Percentiles rank a stretch among this genome's conserved stretches.
phyloP scores from a whole-genome alignment of 495 filamentous ascomycete genomes.

The Aspergillus carlsbadensis region DNA sequence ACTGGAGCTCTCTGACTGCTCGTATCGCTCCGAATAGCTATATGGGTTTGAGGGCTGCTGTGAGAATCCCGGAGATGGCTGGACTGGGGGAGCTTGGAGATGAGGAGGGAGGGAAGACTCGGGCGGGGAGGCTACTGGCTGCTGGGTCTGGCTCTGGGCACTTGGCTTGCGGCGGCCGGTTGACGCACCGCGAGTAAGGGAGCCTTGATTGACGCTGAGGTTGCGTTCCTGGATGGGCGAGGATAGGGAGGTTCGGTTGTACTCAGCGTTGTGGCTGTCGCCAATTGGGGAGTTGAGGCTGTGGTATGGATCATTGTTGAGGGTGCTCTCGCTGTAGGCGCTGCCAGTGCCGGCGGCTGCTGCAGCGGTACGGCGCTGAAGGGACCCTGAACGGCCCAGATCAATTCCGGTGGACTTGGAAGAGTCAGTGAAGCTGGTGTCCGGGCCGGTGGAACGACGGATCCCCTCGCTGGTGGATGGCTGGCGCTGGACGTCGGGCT shows the following conservation, averaged over 20 bases:
- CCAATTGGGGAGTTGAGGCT: slow-evolving; percentile 37
- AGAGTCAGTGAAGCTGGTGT: slow-evolving; percentile 16
- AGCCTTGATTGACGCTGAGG: slow-evolving; percentile 23
- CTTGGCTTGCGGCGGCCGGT: slow-evolving; percentile 43
- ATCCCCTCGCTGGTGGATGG: slow-evolving; percentile 9
- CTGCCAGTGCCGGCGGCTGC: slow-evolving; percentile 18
- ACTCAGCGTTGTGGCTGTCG: slow-evolving; percentile 20
- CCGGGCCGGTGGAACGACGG: slow-evolving; percentile 10
- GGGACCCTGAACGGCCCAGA: slow-evolving; percentile 26
- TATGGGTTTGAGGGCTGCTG: slow-evolving; percentile 14
- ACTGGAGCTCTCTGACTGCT: slow-evolving; percentile 11
- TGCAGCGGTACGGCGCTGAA: slow-evolving; percentile 34
- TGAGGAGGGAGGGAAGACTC: slow-evolving; percentile 15
- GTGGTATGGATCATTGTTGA: slow-evolving; percentile 40
- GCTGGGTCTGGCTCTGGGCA: slow-evolving; percentile 12
- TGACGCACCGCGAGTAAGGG: slow-evolving; percentile 39
- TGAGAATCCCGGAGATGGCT: neutral
- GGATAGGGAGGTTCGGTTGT: slow-evolving; percentile 29
- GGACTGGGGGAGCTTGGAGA: neutral
- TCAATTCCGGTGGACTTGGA: slow-evolving; percentile 40
- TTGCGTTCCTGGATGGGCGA: slow-evolving; percentile 26
- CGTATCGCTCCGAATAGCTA: slow-evolving; percentile 14
- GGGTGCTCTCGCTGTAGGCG: slow-evolving; percentile 38
- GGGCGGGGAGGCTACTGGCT: slow-evolving; percentile 13
- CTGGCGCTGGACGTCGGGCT: slow-evolving; percentile 8